phyloP scores from a whole-genome alignment of 768 basidiomycete genomes.

The Russula vinacea region DNA sequence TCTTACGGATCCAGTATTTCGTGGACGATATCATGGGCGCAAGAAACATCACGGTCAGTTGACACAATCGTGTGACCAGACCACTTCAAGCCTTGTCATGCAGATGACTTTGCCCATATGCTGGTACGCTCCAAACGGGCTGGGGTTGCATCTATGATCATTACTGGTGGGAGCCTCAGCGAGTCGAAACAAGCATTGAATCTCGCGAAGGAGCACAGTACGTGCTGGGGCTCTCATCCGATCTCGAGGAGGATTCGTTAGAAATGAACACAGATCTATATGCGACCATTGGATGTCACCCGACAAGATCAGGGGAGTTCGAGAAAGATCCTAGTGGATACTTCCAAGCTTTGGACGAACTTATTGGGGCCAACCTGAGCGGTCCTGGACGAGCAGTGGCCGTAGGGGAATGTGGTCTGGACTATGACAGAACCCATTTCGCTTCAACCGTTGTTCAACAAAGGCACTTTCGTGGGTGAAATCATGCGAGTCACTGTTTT shows the following conservation, averaged over 20 bases:
- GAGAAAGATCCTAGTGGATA: constrained; percentile 59
- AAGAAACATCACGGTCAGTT: constrained; percentile 37
- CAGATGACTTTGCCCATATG: constrained; percentile 64
- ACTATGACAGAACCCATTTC: constrained; percentile 74
- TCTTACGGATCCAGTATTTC: constrained; percentile 42
- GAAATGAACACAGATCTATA: constrained; percentile 45
- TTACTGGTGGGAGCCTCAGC: constrained; percentile 68
- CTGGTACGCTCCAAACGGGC: constrained; percentile 53
- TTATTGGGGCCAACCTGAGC: constrained; percentile 49
- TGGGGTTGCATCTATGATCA: constrained; percentile 67
- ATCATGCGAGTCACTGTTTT: neutral
- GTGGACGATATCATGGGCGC: constrained; percentile 39
- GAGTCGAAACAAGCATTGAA: constrained; percentile 60
- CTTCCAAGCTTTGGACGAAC: constrained; percentile 51
- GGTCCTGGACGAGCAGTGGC: constrained; percentile 63
- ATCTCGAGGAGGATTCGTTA: neutral
- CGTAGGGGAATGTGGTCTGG: constrained; percentile 78
- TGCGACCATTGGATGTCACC: constrained; percentile 78
- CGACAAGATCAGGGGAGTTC: constrained; percentile 70
- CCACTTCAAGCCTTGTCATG: neutral
- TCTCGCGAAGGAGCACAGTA: constrained; percentile 59
- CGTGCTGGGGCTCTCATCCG: neutral
- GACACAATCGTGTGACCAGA: neutral
- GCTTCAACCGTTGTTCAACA: constrained; percentile 58
- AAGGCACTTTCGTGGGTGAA: constrained; percentile 55